Base-by-base conservation (phyloP, 805 yeast genomes). In the Spathaspora sp. region DNA sequence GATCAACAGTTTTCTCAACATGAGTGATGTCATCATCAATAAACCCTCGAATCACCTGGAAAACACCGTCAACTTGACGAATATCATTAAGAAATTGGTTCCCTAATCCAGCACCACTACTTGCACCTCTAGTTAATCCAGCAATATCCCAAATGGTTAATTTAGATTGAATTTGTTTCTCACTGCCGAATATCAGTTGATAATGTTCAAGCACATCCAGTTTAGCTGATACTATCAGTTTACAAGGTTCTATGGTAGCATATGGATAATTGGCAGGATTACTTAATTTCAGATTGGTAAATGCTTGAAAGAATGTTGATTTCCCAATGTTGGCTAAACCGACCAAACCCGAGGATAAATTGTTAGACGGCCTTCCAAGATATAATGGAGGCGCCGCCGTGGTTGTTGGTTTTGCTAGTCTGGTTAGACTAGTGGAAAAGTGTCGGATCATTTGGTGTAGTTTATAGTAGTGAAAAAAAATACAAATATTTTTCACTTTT, bases 201-300 rank as follows among this genome's bases (percentile, higher is more conserved):
- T 85, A 72, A 49, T 69, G 73, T 48, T 80, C 78, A 19, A 85
- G 70, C 52, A 78, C 74, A 18, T 66, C 61, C 11, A 82, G 77
- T 52, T 78, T 86, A 47, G 79, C 86, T 8, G 76, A 60, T 5
- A 80, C 80, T 48, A 77, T 68, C 32, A 86, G 83, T 63, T 84
- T 86, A 60, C 81, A 88, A 0, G 90, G 89, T 50, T 85, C 88
- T 51, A 85, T 86, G 8, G 91, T 85, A 9, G 91, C 91, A 68
- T 84, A 85, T 7, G 91, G 90, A 64, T 85, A 74, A 60, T 74
- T 74, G 39, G 77, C 79, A 59, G 55, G 87, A 72, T 71, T 85
- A 65, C 68, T 90, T 78, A 64, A 77, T 7, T 73, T 74, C 35
- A 85, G 80, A 55, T 72, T 76, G 32, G 90, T 83, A 52, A 85